A percentile compares a stretch with the other conserved stretches of the same genome.
phyloP scores from a whole-genome alignment of 1,139 yeast genomes.

The Geotrichum phurueaensis region DNA sequence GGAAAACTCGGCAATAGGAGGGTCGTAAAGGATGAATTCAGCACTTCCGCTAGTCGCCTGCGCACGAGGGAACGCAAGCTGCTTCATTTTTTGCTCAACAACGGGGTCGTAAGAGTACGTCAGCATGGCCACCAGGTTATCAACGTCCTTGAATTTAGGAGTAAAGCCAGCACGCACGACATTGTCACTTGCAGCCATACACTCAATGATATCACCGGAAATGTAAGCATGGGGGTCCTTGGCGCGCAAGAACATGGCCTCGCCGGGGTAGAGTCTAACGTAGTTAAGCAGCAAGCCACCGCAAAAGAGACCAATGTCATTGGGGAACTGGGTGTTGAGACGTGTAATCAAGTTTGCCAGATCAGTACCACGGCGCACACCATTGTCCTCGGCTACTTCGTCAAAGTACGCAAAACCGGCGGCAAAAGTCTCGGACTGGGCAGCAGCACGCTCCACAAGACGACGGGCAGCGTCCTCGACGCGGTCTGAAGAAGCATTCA shows the following conservation, averaged over 20 bases:
- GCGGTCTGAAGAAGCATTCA: slow-evolving; percentile 63
- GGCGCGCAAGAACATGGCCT: slow-evolving; percentile 94
- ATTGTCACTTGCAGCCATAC: slow-evolving; percentile 98
- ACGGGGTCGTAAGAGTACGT: slow-evolving; percentile 87
- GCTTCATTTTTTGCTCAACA: slow-evolving; percentile 85
- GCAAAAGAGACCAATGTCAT: slow-evolving; percentile 91
- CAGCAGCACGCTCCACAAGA: slow-evolving; percentile 57
- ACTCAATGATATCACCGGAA: slow-evolving; percentile 93
- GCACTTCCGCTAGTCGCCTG: slow-evolving; percentile 54
- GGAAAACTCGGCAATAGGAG: slow-evolving; percentile 94
- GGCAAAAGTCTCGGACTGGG: slow-evolving; percentile 33
- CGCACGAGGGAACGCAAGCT: slow-evolving; percentile 55
- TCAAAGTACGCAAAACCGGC: slow-evolving; percentile 26
- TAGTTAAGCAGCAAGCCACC: slow-evolving; percentile 91
- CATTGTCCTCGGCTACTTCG: slow-evolving; percentile 28
- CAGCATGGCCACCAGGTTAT: slow-evolving; percentile 81
- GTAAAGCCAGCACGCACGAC: slow-evolving; percentile 98
- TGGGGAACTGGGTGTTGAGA: slow-evolving; percentile 81
- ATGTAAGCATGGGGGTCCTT: slow-evolving; percentile 98
- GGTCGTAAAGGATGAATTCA: slow-evolving; percentile 65
- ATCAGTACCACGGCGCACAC: slow-evolving; percentile 36
- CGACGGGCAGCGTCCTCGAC: slow-evolving; percentile 51
- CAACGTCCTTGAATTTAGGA: slow-evolving; percentile 94
- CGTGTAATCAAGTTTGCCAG: slow-evolving; percentile 69
- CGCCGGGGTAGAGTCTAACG: slow-evolving; percentile 77